Conservation (phyloP, 2,329 filamentous ascomycete species). For the Penicillium sp. region DNA sequence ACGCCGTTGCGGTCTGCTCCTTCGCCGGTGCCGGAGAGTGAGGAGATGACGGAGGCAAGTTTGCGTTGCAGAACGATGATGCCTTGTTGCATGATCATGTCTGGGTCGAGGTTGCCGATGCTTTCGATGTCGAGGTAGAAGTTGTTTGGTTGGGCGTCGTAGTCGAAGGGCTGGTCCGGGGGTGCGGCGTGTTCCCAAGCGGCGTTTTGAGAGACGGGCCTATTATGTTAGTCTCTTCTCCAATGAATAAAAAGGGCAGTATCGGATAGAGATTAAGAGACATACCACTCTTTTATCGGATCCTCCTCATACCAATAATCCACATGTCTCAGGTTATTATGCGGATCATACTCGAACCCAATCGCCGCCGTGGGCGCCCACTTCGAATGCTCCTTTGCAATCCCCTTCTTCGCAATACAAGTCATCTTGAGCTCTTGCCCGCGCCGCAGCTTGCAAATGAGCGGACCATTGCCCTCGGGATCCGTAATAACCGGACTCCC, state of each 20-base stretch:
- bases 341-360: constrained; percentile 96
- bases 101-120: constrained; percentile 84
- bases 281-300: constrained; percentile 79
- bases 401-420: constrained; percentile 97
- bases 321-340: constrained; percentile 91
- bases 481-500: constrained; percentile 85
- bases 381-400: constrained; percentile 98
- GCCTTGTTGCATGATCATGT: constrained; percentile 84
- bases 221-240: constrained; percentile 15
- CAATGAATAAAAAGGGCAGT: background rate
- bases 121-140: constrained; percentile 97
- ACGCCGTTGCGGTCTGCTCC: constrained; percentile 60
- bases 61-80: constrained; percentile 91
- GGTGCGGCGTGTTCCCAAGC: constrained; percentile 79
- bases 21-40: constrained; percentile 58
- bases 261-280: constrained; percentile 32
- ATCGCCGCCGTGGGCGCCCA: constrained; percentile 93
- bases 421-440: constrained; percentile 89
- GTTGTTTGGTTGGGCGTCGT: constrained; percentile 77
- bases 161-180: constrained; percentile 88
- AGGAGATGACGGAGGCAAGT: constrained; percentile 77
- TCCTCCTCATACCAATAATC: constrained; percentile 96
- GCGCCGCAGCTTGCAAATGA: constrained; percentile 88
- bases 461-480: constrained; percentile 75
- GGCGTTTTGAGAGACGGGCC: constrained; percentile 45